These are phyloP conservation scores for Yarrowia sp. DNA, from an alignment of 805 yeast genomes.

Conservation along the genomic window DNA sequence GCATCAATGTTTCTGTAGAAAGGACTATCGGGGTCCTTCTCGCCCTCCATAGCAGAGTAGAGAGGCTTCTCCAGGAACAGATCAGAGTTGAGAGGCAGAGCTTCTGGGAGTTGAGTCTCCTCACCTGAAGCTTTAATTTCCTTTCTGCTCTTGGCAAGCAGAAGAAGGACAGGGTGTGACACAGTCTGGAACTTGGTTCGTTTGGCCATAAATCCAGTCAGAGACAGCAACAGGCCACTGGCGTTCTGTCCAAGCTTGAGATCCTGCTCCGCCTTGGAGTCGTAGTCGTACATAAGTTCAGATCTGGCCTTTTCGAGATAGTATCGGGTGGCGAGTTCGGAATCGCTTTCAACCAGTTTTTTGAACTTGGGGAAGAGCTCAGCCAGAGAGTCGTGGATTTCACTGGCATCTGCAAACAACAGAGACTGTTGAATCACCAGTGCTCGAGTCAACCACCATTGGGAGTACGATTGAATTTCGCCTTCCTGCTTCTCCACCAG, in stretches of 20 bases:
- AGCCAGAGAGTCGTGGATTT: conserved; percentile 33
- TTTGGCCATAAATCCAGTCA: conserved; percentile 87
- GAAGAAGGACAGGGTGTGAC: conserved; percentile 68
- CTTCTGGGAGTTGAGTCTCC: conserved; percentile 27
- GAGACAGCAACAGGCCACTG: conserved; percentile 55
- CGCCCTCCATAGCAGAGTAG: conserved; percentile 42
- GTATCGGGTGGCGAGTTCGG: conserved; percentile 45
- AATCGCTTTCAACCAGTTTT: conserved; percentile 15
- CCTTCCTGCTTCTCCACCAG: conserved; percentile 35
- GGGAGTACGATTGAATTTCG: conserved; percentile 22
- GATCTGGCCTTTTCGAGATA: conserved; percentile 66
- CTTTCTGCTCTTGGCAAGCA: conserved; percentile 57
- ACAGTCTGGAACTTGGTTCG: conserved; percentile 77
- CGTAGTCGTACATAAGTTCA: conserved; percentile 36
- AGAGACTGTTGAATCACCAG: conserved; percentile 38
- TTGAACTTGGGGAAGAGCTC: conserved; percentile 17
- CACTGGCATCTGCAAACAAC: conserved; percentile 32
- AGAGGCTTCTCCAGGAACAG: conserved; percentile 69
- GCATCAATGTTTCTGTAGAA: conserved; percentile 39
- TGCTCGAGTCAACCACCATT: conserved; percentile 39
- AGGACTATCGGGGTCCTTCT: neutral
- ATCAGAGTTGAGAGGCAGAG: conserved; percentile 66
- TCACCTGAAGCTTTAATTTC: conserved; percentile 22
- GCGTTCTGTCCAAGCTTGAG: conserved; percentile 43
- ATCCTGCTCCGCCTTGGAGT: conserved; percentile 31